These are phyloP conservation scores for Fusarium stilboides DNA, from an alignment of 2,329 filamentous ascomycete genomes.

Conservation along the genomic window DNA sequence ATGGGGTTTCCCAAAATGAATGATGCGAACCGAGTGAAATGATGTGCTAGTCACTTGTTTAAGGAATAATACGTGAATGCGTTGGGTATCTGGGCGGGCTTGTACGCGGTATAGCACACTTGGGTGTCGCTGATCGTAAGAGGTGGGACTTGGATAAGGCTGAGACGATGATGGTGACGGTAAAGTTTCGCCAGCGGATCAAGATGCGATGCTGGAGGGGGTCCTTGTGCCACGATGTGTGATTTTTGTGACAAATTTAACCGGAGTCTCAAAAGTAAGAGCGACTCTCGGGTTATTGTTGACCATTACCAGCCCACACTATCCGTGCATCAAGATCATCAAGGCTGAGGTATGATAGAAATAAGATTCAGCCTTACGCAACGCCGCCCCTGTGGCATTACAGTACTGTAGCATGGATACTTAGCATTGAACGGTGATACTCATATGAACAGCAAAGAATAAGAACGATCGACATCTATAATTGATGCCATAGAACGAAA, in stretches of 20 bases:
- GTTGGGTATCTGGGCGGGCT: neutral
- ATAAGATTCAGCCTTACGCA: constrained; percentile 2
- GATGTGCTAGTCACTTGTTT: too few relatives aligned
- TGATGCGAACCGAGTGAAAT: neutral
- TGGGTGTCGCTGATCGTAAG: too few relatives aligned
- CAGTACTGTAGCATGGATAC: too few relatives aligned
- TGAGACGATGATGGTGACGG: neutral
- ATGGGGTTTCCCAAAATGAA: constrained; percentile 31
- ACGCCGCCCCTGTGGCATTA: neutral
- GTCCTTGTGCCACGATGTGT: too few relatives aligned
- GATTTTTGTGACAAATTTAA: too few relatives aligned
- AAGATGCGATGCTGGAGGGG: too few relatives aligned
- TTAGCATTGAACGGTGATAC: too few relatives aligned
- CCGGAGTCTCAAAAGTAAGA: too few relatives aligned
- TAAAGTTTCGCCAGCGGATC: neutral
- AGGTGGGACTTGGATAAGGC: neutral
- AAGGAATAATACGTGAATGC: neutral
- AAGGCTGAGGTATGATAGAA: neutral
- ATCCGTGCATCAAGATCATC: neutral
- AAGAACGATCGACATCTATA: neutral
- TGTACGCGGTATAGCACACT: neutral
- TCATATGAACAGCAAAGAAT: neutral
- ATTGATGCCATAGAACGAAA: neutral
- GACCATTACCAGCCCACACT: too few relatives aligned
- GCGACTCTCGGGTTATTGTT: too few relatives aligned